Percentiles rank a stretch among this genome's conserved stretches.
Conservation (phyloP, 768 basidiomycete species). For the Rhizopogon vesiculosus region DNA sequence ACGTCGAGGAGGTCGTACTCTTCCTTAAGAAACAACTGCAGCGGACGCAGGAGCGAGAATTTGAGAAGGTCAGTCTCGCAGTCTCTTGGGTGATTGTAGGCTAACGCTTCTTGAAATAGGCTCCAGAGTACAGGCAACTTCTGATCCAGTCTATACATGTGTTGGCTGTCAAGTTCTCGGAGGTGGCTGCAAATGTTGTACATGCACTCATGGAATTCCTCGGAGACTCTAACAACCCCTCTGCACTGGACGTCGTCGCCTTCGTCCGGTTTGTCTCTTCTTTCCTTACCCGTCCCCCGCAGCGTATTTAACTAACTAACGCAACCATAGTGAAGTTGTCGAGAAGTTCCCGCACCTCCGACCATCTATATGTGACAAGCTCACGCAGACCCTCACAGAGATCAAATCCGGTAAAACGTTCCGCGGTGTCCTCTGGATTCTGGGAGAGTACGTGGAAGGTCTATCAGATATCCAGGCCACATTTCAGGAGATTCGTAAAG, state of each 20-base stretch:
- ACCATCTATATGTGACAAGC: conserved; percentile 75
- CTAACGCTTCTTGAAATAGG: conserved; percentile 37
- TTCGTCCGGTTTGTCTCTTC: conserved; percentile 54
- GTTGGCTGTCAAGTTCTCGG: conserved; percentile 93
- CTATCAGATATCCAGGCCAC: conserved; percentile 63
- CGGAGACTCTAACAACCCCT: conserved; percentile 91
- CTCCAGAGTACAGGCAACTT: conserved; percentile 91
- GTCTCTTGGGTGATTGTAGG: not conserved
- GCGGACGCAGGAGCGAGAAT: conserved; percentile 86
- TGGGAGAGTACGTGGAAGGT: conserved; percentile 89
- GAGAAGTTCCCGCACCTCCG: conserved; percentile 95
- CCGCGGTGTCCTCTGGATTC: conserved; percentile 94
- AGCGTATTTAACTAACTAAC: not conserved
- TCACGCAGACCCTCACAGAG: conserved; percentile 74
- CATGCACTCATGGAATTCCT: conserved; percentile 93
- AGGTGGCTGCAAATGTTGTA: conserved; percentile 93
- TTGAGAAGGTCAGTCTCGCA: conserved; percentile 67
- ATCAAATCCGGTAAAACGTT: conserved; percentile 99
- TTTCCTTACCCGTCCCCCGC: not conserved
- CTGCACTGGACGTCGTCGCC: conserved; percentile 91
- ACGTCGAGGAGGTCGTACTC: conserved; percentile 93
- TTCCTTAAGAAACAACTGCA: conserved; percentile 99
- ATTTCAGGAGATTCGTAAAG: conserved; percentile 76
- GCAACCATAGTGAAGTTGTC: conserved; percentile 72
- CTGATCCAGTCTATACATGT: conserved; percentile 97